These are phyloP conservation scores for Penicillium sp. DNA, from an alignment of 2,329 filamentous ascomycete species.

Conservation along the genomic window DNA sequence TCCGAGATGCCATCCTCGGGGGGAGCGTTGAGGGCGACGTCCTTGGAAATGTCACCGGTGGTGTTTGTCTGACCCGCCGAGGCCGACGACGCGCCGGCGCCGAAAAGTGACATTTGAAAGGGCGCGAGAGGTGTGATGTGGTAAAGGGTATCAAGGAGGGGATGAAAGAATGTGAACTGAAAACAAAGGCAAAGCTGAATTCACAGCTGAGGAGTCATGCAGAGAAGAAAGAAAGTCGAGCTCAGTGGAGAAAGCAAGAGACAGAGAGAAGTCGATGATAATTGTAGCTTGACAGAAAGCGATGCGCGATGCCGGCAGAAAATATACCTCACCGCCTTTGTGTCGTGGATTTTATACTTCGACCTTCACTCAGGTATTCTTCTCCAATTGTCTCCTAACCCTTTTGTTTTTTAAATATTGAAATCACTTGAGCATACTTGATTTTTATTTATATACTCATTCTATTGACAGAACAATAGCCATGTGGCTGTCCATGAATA, in stretches of 20 bases:
- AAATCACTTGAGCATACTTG: background rate
- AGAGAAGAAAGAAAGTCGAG: constrained; percentile 1
- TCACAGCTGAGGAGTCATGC: background rate
- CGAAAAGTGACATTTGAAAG: constrained; percentile 53
- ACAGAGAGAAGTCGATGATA: constrained; percentile 1
- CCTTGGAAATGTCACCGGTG: constrained; percentile 85
- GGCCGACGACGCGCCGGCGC: constrained; percentile 51
- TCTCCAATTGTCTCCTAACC: background rate
- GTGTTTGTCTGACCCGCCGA: constrained; percentile 62
- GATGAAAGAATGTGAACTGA: background rate
- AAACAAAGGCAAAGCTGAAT: background rate
- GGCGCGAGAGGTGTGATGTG: constrained; percentile 14
- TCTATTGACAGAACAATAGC: too few relatives aligned
- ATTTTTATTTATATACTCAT: background rate
- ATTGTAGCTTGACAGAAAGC: constrained; percentile 13
- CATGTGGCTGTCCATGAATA: background rate
- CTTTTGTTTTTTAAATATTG: background rate
- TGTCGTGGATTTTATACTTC: background rate
- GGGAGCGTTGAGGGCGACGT: constrained; percentile 73
- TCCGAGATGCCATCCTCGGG: constrained; percentile 90
- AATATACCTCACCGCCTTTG: constrained; percentile 7
- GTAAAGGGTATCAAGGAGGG: background rate
- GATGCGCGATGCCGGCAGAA: constrained; percentile 11
- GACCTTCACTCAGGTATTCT: background rate
- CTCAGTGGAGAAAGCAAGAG: constrained; percentile 3